Evolutionary conservation across 148 eudicot genomes (phyloP).

Genomic region (Camellia sinensis): DNA sequence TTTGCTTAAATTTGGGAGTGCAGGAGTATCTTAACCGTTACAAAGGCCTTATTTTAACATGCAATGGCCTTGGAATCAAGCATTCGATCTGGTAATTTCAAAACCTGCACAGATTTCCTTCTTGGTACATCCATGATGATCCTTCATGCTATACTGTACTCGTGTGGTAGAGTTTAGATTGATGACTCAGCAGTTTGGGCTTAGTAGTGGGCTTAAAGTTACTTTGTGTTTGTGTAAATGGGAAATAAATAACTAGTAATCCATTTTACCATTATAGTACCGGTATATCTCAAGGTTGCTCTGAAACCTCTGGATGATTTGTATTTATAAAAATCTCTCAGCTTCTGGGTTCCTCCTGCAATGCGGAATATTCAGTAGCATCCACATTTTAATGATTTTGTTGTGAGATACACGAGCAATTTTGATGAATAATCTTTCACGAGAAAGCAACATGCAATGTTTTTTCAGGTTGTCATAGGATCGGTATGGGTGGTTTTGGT

Average conservation of each 20-base stretch:
- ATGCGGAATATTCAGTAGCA: neutral
- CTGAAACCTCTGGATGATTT: neutral
- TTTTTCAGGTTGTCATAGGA: no score
- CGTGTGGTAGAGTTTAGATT: neutral
- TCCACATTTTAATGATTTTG: neutral
- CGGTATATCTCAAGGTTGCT: conserved; percentile 1
- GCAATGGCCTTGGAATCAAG: conserved; percentile 93
- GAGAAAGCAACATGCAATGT: no score
- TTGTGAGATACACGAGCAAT: neutral
- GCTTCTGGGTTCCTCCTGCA: neutral
- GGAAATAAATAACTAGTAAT: neutral
- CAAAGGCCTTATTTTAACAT: conserved; percentile 89
- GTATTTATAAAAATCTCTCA: neutral
- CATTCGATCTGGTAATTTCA: conserved; percentile 51
- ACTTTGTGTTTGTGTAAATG: neutral
- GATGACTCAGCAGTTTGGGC: neutral
- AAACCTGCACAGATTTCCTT: neutral
- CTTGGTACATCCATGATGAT: neutral
- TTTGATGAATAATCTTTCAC: no score
- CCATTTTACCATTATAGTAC: neutral
- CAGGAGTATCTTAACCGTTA: conserved; percentile 86
- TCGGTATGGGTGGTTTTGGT: no score
- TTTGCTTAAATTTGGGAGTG: conserved; percentile 1
- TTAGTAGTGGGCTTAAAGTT: neutral
- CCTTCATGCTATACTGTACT: neutral